Base-by-base conservation (phyloP, 805 yeast genomes). In the Metschnikowia vanudenii region DNA sequence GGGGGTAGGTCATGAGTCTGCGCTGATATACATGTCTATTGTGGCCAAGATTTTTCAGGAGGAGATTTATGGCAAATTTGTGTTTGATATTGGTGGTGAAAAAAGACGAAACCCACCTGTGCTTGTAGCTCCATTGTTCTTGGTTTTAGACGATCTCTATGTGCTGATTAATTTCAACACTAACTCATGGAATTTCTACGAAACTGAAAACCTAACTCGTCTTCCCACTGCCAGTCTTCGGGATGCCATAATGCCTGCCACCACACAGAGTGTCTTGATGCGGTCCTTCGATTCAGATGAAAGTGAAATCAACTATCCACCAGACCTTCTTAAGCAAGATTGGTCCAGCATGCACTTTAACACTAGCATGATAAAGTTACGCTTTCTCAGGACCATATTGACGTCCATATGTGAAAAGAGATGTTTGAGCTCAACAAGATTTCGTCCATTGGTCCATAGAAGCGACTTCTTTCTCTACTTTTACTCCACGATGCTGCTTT, bases 351-450 rank as follows among this genome's bases (percentile, higher is more conserved):
- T 32, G 26, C 44, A 38, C 10, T 29, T 37, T 11, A 33, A 17
- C 22, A 40, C 54, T n/a, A 45, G 52, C 36, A 46, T 45, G 11
- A 44, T 50, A 20, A 52, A 51, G 39, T 33, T 52, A n/a, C 31
- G 56, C 35, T 50, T 52, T 37, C 34, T 52, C 30, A 42, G 56
- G 20, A 47, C 54, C 4, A 39, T 52, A 2, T 30, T 52, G 28
- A 22, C 48, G 6, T 33, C 41, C 3, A 22, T 52, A 4, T 37
- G 43, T 19, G 49, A 47, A 14, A 16, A 35, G 1, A 39, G 19
- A 24, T 18, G 10, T 22, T 39, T 32, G 37, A 37, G 30, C 18
- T 32, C 22, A 12, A 18, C 41, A 6, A 35, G 28, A 16, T 50
- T 45, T 28, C 35, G 43, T 16, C 46, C 46, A 5, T 39, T 52